These are phyloP conservation scores for Ophiostoma piceae DNA, from an alignment of 2,329 filamentous ascomycete species.

Conservation along the genomic window DNA sequence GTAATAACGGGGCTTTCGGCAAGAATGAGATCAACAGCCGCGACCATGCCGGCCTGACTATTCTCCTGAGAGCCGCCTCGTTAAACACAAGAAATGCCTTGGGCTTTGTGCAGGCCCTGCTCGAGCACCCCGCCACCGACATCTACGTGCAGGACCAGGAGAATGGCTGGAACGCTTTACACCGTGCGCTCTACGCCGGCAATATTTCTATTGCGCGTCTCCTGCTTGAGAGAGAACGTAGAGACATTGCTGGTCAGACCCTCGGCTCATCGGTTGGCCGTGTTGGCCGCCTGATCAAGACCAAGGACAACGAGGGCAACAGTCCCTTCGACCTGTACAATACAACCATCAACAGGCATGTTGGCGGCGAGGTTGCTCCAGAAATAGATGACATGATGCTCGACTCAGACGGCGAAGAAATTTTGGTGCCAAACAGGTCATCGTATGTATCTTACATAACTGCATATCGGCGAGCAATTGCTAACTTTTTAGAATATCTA, in stretches of 20 bases:
- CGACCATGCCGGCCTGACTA: constrained; percentile 73
- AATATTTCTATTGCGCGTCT: constrained; percentile 81
- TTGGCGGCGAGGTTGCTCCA: constrained; percentile 38
- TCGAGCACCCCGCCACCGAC: constrained; percentile 78
- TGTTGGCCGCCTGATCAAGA: constrained; percentile 76
- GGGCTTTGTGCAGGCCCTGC: constrained; percentile 69
- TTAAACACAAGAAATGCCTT: constrained; percentile 61
- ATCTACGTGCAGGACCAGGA: constrained; percentile 82
- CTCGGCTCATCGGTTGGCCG: constrained; percentile 54
- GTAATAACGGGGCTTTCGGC: constrained; percentile 38
- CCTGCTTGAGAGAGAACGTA: constrained; percentile 71
- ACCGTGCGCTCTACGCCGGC: constrained; percentile 83
- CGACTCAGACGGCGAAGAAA: constrained; percentile 5
- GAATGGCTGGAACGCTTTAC: constrained; percentile 92
- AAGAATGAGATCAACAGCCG: constrained; percentile 75
- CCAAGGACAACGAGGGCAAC: constrained; percentile 91
- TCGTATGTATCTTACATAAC: neutral
- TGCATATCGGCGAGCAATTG: neutral
- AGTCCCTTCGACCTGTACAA: constrained; percentile 92
- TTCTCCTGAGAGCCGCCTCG: constrained; percentile 79
- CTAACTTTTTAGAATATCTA: constrained; percentile 2
- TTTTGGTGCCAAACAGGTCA: neutral
- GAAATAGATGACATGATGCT: constrained; percentile 18
- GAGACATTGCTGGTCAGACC: constrained; percentile 56
- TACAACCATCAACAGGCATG: constrained; percentile 71